A percentile compares a stretch with the other conserved stretches of the same genome.
Conservation (phyloP, 1,139 yeast genomes). For the Suhomyces terraborum region DNA sequence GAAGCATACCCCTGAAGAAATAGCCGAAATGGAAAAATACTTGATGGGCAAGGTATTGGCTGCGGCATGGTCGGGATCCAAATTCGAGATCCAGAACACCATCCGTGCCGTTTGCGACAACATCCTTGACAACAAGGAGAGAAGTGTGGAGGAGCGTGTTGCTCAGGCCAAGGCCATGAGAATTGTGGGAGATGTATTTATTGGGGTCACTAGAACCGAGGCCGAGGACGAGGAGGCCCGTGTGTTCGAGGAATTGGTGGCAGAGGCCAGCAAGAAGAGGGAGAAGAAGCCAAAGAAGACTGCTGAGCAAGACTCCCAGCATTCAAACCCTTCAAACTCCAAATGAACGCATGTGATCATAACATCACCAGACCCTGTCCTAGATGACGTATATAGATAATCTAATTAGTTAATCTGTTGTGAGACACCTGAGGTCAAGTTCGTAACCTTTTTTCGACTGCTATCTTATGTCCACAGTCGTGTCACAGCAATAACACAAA, state of each 20-base stretch:
- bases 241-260: conserved; percentile 86
- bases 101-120: conserved; percentile 82
- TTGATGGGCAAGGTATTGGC: conserved; percentile 88
- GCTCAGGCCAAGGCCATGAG: conserved; percentile 81
- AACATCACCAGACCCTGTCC: too few species aligned
- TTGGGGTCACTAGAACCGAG: conserved; percentile 65
- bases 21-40: conserved; percentile 83
- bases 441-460: too few species aligned
- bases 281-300: conserved; percentile 40
- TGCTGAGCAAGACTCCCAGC: not conserved
- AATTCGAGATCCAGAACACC: conserved; percentile 86
- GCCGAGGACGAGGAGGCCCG: conserved; percentile 92
- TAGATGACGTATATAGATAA: conserved; percentile 2
- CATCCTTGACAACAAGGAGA: conserved; percentile 66
- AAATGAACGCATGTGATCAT: not conserved
- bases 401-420: conserved; percentile 1
- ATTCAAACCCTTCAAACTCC: not conserved
- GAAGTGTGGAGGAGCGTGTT: conserved; percentile 54
- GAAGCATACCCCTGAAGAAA: conserved; percentile 74
- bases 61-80: conserved; percentile 96
- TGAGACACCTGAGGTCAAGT: too few species aligned
- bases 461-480: conserved; percentile 3
- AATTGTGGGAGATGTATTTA: conserved; percentile 74
- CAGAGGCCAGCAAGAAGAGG: conserved; percentile 86
- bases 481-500: not conserved